Conservation (phyloP, 257 asterid species). For the Vinca minor region DNA sequence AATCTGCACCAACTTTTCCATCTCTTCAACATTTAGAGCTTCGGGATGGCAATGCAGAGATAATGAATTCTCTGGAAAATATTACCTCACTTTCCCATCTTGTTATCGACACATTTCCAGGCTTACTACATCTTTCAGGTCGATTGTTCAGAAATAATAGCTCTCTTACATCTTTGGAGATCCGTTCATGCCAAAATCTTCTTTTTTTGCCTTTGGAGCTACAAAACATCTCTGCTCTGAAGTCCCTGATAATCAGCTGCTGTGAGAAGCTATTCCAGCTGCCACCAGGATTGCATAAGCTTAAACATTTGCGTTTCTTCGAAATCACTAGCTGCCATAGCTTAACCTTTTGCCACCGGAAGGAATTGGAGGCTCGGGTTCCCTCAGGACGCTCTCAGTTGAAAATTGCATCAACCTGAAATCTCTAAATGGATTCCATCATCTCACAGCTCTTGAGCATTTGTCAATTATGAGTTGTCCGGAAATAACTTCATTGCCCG, state of each 20-base stretch:
- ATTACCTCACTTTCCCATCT: slow-evolving; percentile 18
- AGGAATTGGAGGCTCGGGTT: slow-evolving; percentile 19
- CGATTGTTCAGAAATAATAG: slow-evolving; percentile 16
- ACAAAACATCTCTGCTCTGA: slow-evolving; percentile 13
- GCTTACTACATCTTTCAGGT: slow-evolving; percentile 14
- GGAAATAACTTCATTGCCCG: slow-evolving; percentile 12
- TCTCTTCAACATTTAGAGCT: slow-evolving; percentile 19
- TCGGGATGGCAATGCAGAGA: slow-evolving; percentile 16
- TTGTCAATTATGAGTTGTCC: slow-evolving; percentile 24
- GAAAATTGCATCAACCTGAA: slow-evolving; percentile 23
- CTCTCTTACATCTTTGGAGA: slow-evolving; percentile 19
- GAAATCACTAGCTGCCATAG: slow-evolving; percentile 23
- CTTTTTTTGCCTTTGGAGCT: slow-evolving; percentile 14
- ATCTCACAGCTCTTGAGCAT: slow-evolving; percentile 25
- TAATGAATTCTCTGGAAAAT: slow-evolving; percentile 15
- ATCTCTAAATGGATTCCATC: slow-evolving; percentile 14
- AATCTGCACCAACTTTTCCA: slow-evolving; percentile 13
- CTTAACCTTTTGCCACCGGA: slow-evolving; percentile 14
- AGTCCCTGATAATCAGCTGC: slow-evolving; percentile 22
- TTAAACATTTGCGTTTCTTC: slow-evolving; percentile 14
- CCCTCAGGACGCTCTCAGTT: slow-evolving; percentile 17
- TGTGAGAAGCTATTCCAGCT: slow-evolving; percentile 17
- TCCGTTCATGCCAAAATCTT: slow-evolving; percentile 18
- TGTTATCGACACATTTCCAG: slow-evolving; percentile 13
- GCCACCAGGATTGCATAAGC: slow-evolving; percentile 19